These are phyloP conservation scores for Knufia fluminis DNA, from an alignment of 2,329 filamentous ascomycete species.

Conservation along the genomic window DNA sequence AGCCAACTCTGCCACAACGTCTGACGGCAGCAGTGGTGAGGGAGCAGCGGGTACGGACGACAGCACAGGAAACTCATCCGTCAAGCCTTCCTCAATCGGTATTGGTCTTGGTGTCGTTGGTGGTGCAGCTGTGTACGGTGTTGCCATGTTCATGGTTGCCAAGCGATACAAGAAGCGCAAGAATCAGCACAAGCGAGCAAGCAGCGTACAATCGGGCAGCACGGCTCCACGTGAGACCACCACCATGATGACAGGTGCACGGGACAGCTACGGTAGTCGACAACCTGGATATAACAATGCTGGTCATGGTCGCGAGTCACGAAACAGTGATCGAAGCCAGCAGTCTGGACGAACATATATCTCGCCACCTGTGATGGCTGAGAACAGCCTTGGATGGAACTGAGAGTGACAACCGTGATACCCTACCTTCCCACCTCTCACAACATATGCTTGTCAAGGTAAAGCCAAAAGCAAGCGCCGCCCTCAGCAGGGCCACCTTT, in stretches of 20 bases:
- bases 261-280: slow-evolving; percentile 38
- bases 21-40: slow-evolving; percentile 29
- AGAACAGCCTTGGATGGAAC: slow-evolving; percentile 95
- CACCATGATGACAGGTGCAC: slow-evolving; percentile 44
- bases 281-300: slow-evolving; percentile 31
- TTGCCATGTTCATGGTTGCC: slow-evolving; percentile 88
- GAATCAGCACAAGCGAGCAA: slow-evolving; percentile 65
- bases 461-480: background rate
- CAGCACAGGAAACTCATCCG: slow-evolving; percentile 28
- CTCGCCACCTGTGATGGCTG: slow-evolving; percentile 79
- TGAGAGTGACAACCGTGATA: slow-evolving; percentile 37
- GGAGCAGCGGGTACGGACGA: slow-evolving; percentile 44
- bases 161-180: slow-evolving; percentile 83
- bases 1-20: slow-evolving; percentile 23
- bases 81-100: slow-evolving; percentile 43
- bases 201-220: slow-evolving; percentile 55
- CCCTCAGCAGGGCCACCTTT: background rate
- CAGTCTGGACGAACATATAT: slow-evolving; percentile 60
- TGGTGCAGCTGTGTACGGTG: slow-evolving; percentile 78
- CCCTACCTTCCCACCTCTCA: background rate
- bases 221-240: slow-evolving; percentile 34
- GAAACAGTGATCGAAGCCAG: slow-evolving; percentile 45
- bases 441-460: background rate
- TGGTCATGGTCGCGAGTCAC: slow-evolving; percentile 38
- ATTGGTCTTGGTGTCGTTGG: slow-evolving; percentile 70